Base-by-base conservation (phyloP, 2,329 filamentous ascomycete genomes). In the Exophiala lecanii-corni region DNA sequence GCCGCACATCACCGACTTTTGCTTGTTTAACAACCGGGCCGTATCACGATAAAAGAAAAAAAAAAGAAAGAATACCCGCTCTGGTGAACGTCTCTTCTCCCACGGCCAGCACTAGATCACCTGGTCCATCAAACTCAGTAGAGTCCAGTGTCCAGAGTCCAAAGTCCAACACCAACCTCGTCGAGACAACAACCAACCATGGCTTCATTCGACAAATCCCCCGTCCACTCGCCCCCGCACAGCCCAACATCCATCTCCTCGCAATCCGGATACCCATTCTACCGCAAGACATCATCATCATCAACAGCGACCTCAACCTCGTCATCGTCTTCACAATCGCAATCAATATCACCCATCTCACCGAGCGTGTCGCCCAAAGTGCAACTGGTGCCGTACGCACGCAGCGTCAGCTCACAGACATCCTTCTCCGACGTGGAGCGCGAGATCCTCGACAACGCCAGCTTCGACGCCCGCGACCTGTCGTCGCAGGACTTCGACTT, bases 401-500 rank as follows among this genome's bases (percentile, higher is more conserved):
- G 52, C 15, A 46, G 43, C 2, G 42, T 48, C 23, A 56, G 51
- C 45, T 54, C 50, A 39, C 51, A 56, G 35, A 42, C 46, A 10
- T 50, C 52, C 10, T 37, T 56, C 18, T 54, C 53, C 7, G 45
- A 51, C 15, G 43, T 39, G 4, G 53, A 55, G 33, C 45, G 45
- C 23, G 42, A 51, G 39, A 20, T 52, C 9, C 37, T 55, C 16
- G 41, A 45, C 45, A 49, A 51, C 7, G 45, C 45, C 36, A 47
- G 47, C 30, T 55, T 56, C 32, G 54, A 56, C 43, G 39, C 50
- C 23, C 39, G 50, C 25, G 54, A 56, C 40, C 39, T 56, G 31
- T 55, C 52, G 5, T 56, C 54, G 4, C 43, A 55, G 28, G 54
- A 56, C 45, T 56, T 56, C 30, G 54, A 56, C 34, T 56, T 56